A percentile compares a stretch with the other conserved stretches of the same genome.
Conservation (phyloP, 768 basidiomycete genomes). For the Lenzites betulinus region DNA sequence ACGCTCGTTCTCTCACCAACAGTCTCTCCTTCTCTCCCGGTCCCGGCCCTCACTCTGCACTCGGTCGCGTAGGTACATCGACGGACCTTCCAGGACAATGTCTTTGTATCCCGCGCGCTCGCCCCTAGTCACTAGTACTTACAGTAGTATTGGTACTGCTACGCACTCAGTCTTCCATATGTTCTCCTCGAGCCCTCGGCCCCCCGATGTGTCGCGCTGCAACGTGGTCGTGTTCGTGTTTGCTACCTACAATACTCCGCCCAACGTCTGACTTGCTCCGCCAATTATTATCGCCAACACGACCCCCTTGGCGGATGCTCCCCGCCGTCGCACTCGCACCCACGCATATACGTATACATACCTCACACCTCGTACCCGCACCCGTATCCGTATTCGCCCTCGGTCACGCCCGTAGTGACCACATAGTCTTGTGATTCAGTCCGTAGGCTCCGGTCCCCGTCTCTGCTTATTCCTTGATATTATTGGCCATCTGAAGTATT, state of each 20-base stretch:
- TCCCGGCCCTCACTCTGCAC: not conserved
- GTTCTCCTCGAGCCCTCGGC: not conserved
- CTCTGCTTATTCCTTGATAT: no score
- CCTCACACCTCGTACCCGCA: no score
- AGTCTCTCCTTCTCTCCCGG: not conserved
- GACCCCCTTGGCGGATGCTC: not conserved
- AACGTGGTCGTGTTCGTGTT: not conserved
- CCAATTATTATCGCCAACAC: no score
- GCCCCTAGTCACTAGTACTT: constrained; percentile 4
- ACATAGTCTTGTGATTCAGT: not conserved
- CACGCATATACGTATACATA: not conserved
- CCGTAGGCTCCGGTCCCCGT: not conserved
- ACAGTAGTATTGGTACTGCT: not conserved
- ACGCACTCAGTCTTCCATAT: not conserved
- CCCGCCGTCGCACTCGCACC: not conserved
- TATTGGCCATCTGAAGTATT: no score
- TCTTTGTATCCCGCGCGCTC: constrained; percentile 10
- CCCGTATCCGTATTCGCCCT: no score
- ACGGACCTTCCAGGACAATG: constrained; percentile 21
- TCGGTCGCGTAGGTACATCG: constrained; percentile 12
- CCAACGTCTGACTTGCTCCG: not conserved
- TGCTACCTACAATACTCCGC: not conserved
- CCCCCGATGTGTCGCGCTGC: not conserved
- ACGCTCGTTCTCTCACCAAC: constrained; percentile 1
- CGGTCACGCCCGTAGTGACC: not conserved